phyloP scores from a whole-genome alignment of 495 filamentous ascomycete species.

The Penicillium odoratum region DNA sequence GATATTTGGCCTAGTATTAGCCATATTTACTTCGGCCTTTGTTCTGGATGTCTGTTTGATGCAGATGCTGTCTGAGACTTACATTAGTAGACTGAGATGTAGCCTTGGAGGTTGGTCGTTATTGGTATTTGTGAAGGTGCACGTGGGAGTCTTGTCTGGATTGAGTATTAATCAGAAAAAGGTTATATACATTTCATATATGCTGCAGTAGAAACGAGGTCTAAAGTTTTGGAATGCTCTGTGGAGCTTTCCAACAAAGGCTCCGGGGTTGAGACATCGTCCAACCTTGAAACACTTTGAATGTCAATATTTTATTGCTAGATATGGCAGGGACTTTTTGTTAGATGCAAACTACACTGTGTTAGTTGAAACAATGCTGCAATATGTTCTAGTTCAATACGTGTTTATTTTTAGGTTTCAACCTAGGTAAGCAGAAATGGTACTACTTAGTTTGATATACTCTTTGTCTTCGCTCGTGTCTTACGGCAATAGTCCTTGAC shows the following conservation, averaged over 20 bases:
- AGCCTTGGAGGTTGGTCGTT: neutral
- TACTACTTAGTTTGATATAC: neutral
- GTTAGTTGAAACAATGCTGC: neutral
- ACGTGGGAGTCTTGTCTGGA: neutral
- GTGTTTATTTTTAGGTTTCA: too few species aligned
- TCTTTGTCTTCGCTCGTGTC: neutral
- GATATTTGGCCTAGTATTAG: neutral
- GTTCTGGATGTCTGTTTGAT: neutral
- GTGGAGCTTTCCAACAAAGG: neutral
- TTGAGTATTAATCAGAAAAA: neutral
- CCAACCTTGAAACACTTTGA: neutral
- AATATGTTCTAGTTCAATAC: neutral
- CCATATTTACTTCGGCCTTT: neutral
- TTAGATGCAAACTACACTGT: neutral
- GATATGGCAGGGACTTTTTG: neutral
- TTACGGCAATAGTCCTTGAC: neutral
- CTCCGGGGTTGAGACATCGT: neutral
- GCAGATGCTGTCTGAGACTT: neutral
- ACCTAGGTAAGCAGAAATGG: neutral
- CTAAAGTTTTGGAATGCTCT: neutral
- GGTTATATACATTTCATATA: neutral
- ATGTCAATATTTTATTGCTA: neutral
- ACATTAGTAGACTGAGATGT: neutral
- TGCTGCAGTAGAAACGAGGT: neutral
- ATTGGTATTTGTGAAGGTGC: neutral